A percentile compares a stretch with the other conserved stretches of the same genome.
These are phyloP conservation scores for Mallotus nudiflorus DNA, from an alignment of 345 rosid species.

Conservation along the genomic window DNA sequence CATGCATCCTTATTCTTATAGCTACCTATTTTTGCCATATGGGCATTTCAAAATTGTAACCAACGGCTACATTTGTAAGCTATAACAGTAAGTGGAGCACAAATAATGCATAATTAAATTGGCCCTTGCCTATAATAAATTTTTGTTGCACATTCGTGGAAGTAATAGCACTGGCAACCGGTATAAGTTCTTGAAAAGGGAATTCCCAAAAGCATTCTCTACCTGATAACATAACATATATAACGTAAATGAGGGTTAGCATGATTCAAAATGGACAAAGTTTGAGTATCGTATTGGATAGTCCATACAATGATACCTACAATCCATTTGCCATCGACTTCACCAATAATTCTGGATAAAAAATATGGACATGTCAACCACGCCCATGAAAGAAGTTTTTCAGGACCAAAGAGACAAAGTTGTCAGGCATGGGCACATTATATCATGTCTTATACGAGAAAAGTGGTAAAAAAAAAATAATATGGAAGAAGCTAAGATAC, in stretches of 20 bases:
- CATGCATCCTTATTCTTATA: background rate
- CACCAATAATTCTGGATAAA: slow-evolving; percentile 81
- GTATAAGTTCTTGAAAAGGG: slow-evolving; percentile 61
- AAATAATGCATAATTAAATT: background rate
- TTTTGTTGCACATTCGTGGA: background rate
- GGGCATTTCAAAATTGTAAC: background rate
- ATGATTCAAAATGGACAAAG: background rate
- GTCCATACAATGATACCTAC: slow-evolving; percentile 42
- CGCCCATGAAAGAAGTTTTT: slow-evolving; percentile 99
- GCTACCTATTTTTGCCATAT: background rate
- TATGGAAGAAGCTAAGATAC: slow-evolving; percentile 36
- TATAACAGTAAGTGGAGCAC: background rate
- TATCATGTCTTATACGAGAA: background rate
- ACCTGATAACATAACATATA: slow-evolving; percentile 42
- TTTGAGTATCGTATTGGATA: background rate
- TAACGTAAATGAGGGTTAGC: background rate
- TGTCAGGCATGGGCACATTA: slow-evolving; percentile 20
- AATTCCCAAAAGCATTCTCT: slow-evolving; percentile 56
- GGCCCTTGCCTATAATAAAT: background rate
- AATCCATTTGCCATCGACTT: slow-evolving; percentile 66
- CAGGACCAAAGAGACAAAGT: slow-evolving; percentile 36
- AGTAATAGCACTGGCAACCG: slow-evolving; percentile 78
- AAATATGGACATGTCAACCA: slow-evolving; percentile 96
- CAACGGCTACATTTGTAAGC: background rate
- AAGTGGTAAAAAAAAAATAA: background rate